Conservation (phyloP, 1,284 basidiomycete genomes). For the Laetiporus sulphureus region DNA sequence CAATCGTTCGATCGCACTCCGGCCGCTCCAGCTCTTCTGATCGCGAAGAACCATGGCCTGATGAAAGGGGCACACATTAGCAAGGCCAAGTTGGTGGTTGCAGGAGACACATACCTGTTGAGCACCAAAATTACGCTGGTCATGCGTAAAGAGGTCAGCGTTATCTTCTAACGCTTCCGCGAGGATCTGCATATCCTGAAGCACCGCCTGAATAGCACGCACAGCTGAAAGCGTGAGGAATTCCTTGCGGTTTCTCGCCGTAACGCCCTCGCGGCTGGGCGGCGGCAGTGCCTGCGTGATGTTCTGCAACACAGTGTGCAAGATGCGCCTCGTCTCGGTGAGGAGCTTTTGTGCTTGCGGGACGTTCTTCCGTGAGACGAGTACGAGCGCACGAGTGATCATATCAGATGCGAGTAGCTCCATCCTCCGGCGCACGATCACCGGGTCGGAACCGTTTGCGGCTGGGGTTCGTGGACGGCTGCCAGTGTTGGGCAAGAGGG, state of each 20-base stretch:
- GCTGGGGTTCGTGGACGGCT: conserved; percentile 36
- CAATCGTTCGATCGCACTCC: conserved; percentile 79
- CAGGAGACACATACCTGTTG: conserved; percentile 63
- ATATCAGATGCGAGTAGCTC: conserved; percentile 91
- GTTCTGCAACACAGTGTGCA: conserved; percentile 78
- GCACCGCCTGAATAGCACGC: conserved; percentile 72
- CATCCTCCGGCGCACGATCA: conserved; percentile 88
- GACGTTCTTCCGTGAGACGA: conserved; percentile 84
- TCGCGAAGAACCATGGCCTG: conserved; percentile 90
- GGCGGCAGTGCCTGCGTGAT: conserved; percentile 66
- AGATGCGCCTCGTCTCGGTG: conserved; percentile 82
- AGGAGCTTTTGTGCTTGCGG: conserved; percentile 83
- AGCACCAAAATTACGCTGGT: conserved; percentile 88
- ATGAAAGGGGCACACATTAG: conserved; percentile 10
- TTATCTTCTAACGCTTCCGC: conserved; percentile 85
- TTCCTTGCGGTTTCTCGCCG: conserved; percentile 68
- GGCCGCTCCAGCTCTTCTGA: conserved; percentile 87
- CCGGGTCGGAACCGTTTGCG: conserved; percentile 62
- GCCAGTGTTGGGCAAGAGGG: conserved; percentile 60
- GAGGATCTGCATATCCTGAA: conserved; percentile 80
- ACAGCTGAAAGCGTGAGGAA: conserved; percentile 62
- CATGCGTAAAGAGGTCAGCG: conserved; percentile 83
- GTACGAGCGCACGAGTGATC: conserved; percentile 86
- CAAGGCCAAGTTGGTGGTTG: conserved; percentile 6
- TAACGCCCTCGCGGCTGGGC: conserved; percentile 30